Base-by-base conservation (phyloP, 176 grass and related monocot species). In the Alloteropsis semialata region DNA sequence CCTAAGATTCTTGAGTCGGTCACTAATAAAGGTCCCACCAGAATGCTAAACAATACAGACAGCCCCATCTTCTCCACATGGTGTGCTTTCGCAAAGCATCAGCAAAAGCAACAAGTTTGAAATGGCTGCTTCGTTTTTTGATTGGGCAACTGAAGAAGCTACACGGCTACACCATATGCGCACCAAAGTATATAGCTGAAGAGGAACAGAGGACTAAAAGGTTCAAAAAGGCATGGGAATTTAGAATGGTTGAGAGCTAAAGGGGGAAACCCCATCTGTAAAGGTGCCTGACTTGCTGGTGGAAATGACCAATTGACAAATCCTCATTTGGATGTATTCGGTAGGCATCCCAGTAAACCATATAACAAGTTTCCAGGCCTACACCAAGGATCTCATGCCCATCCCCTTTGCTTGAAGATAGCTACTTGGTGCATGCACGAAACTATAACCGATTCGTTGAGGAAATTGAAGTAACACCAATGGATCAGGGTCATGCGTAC, bases 71-170 rank as follows among this genome's bases (percentile, higher is more conserved):
- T 38, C 50, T 33, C 21, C 77, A 76, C 82, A 72, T 77, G 71
- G 63, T 81, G 9, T 48, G 27, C 87, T 75, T 76, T 81, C 25
- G 53, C 53, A 76, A 59, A 65, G 87, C 77, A 81, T 75, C 77
- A 16, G 6, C 15, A 38, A 81, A 76, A 53, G 77, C 51, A 75
- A 53, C 19, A 41, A 36, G 68, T 16, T 76, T 45, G n/a, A 69
- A 84, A 75, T 25, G 29, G 68, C 11, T 51, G 50, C 49, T 32
- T 80, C 45, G 12, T 71, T 22, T 33, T 79, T 59, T 17, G 39
- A 43, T 65, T 14, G 16, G 49, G 38, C n/a, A 28, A 61, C 25
- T 10, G 6, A 68, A 79, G 68, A 74, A 78, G 30, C 50, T 33
- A n/a, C n/a, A n/a, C n/a, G n/a, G n/a, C n/a, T n/a, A 73, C 21